Base-by-base conservation (phyloP, 139 green algal species). In the Dunaliella primolecta region DNA sequence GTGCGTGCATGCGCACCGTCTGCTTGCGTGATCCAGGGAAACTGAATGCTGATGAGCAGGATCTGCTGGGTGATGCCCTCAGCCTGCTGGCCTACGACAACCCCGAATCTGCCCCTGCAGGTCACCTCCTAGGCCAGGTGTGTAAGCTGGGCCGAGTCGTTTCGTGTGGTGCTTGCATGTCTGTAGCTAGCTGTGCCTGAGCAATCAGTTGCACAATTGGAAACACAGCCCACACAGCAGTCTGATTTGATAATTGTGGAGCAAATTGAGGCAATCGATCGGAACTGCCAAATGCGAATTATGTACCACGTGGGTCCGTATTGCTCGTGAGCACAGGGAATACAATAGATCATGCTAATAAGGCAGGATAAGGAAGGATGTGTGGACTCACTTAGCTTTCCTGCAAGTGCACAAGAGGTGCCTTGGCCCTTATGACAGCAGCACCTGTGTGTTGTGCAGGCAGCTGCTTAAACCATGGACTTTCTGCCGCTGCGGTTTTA, bases 61-160 rank as follows among this genome's bases (percentile, higher is more conserved):
- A 92, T 83, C 36, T 92, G 38, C 83, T 90, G 75, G 83, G 90
- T 15, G 92, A 96, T 46, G 92, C 88, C 0, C 37, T 95, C 29
- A 91, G 90, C 0, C 78, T 97, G 82, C 90, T 97, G 82, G 94
- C 92, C 1, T 97, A 97, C 57, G 88, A 93, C 0, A 83, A 93
- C 2, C 93, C 93, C 20, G 80, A 78, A 0, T 64, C 77, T 33
- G 90, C 85, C 46, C 93, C 93, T 1, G 90, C 81, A 23, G 94
- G 91, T 3, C 85, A 94, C 83, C 75, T 96, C 76, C 81, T 97
- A 70, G 34, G 81, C 25, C 70, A 88, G 84, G 70, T 83, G 76
- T 15, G 33, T 15, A 3, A 70, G 90, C 27, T 29, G 2, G n/a
- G 35, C 1, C 78, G 71, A 77, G 3, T 35, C 21, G 25, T 31